These are phyloP conservation scores for Colletotrichum nymphaeae DNA, from an alignment of 2,329 filamentous ascomycete genomes.

Conservation along the genomic window DNA sequence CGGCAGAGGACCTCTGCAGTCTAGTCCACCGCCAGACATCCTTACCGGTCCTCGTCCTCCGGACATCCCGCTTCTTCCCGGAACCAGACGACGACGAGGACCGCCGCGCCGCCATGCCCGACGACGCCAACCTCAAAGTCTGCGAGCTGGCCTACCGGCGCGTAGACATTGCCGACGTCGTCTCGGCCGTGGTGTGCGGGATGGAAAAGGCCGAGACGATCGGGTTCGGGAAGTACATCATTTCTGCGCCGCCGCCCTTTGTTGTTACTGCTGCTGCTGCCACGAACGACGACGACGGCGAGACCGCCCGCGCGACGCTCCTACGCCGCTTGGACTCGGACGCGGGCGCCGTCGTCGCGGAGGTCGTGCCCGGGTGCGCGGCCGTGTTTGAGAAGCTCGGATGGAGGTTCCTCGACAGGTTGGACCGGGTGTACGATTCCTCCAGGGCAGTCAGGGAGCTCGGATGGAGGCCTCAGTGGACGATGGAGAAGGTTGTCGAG, in stretches of 20 bases:
- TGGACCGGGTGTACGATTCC: conserved; percentile 60
- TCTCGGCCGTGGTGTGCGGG: conserved; percentile 52
- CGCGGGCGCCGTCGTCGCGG: conserved; percentile 45
- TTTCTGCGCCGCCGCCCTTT: conserved; percentile 55
- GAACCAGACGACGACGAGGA: conserved; percentile 59
- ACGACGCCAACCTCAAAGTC: conserved; percentile 57
- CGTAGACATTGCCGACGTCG: conserved; percentile 57
- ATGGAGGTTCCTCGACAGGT: conserved; percentile 51
- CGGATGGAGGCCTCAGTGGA: conserved; percentile 55
- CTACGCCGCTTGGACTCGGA: conserved; percentile 47
- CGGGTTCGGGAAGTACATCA: conserved; percentile 54
- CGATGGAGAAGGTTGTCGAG: conserved; percentile 50
- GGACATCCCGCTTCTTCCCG: conserved; percentile 61
- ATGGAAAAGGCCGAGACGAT: conserved; percentile 47
- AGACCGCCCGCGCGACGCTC: neutral
- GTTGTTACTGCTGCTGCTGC: conserved; percentile 36
- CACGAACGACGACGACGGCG: conserved; percentile 33
- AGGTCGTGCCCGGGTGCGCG: conserved; percentile 41
- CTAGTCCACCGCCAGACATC: conserved; percentile 51
- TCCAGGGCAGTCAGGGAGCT: conserved; percentile 53
- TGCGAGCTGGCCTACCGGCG: conserved; percentile 59
- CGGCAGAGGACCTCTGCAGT: conserved; percentile 59
- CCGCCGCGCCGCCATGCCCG: conserved; percentile 47
- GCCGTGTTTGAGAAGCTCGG: conserved; percentile 45
- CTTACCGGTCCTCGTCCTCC: conserved; percentile 56